These are phyloP conservation scores for Daldinia sp. DNA, from an alignment of 2,329 filamentous ascomycete genomes.

Conservation along the genomic window DNA sequence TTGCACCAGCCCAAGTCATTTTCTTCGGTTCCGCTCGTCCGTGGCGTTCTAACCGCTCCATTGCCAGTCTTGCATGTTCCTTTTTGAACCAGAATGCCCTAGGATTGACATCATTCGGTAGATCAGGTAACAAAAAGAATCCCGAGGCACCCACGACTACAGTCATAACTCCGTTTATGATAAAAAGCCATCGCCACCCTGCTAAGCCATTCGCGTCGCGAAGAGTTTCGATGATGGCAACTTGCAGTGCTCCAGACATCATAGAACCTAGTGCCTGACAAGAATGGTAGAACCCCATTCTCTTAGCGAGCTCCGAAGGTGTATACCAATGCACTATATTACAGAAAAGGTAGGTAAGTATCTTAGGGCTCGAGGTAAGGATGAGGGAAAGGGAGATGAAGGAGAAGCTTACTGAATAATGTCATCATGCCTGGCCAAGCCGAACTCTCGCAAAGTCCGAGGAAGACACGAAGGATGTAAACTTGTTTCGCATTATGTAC, in stretches of 20 bases:
- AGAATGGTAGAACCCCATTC: conserved; percentile 66
- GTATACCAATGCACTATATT: conserved; percentile 58
- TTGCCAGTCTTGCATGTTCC: conserved; percentile 57
- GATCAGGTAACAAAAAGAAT: conserved; percentile 61
- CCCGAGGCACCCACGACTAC: conserved; percentile 64
- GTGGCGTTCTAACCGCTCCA: conserved; percentile 58
- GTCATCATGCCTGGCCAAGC: conserved; percentile 61
- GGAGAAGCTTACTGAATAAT: conserved; percentile 54
- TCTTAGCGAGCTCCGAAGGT: conserved; percentile 60
- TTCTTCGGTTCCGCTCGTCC: conserved; percentile 60
- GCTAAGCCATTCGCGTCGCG: conserved; percentile 61
- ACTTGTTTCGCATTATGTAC: conserved; percentile 53
- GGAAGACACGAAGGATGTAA: conserved; percentile 56
- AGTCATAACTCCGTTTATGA: conserved; percentile 68
- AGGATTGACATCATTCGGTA: conserved; percentile 57
- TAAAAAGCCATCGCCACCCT: conserved; percentile 67
- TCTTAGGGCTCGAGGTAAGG: background rate
- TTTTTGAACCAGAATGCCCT: conserved; percentile 61
- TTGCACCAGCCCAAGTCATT: conserved; percentile 58
- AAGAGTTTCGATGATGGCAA: conserved; percentile 65
- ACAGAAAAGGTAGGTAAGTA: conserved; percentile 32
- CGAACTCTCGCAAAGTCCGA: conserved; percentile 55
- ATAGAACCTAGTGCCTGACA: conserved; percentile 65
- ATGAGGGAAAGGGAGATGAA: no score
- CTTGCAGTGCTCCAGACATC: conserved; percentile 66